Conservation (phyloP, 129 eudicot species). For the Lactuca sativa region DNA sequence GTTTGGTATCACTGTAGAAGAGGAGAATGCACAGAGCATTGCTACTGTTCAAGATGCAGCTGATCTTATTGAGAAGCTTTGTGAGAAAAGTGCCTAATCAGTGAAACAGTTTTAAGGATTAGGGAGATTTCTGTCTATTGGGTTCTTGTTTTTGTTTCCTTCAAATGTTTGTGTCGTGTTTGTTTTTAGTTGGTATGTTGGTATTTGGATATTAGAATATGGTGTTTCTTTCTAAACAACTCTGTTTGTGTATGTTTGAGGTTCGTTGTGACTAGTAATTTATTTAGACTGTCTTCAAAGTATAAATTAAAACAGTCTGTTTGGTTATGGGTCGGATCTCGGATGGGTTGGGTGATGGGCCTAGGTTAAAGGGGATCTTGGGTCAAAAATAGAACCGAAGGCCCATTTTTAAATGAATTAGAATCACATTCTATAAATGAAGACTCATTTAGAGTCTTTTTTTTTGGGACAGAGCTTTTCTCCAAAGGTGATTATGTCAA, state of each 20-base stretch:
- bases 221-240: background rate
- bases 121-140: background rate
- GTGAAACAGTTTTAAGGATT: background rate
- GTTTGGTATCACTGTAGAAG: conserved; percentile 52
- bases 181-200: background rate
- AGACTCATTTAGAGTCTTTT: too few relatives aligned
- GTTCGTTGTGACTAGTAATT: background rate
- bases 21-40: conserved; percentile 51
- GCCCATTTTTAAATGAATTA: too few relatives aligned
- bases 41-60: conserved; percentile 59
- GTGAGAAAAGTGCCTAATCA: conserved; percentile 27
- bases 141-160: conserved; percentile 19
- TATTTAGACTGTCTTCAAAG: background rate
- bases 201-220: background rate
- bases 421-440: too few relatives aligned
- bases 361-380: too few relatives aligned
- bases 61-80: conserved; percentile 54
- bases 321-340: too few relatives aligned
- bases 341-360: too few relatives aligned
- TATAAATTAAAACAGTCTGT: too few relatives aligned
- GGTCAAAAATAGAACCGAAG: too few relatives aligned
- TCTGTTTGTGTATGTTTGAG: background rate
- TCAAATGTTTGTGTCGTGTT: background rate
- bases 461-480: too few relatives aligned
- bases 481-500: too few relatives aligned